Base-by-base conservation (phyloP, 768 basidiomycete species). In the Termitomyces sp. region DNA sequence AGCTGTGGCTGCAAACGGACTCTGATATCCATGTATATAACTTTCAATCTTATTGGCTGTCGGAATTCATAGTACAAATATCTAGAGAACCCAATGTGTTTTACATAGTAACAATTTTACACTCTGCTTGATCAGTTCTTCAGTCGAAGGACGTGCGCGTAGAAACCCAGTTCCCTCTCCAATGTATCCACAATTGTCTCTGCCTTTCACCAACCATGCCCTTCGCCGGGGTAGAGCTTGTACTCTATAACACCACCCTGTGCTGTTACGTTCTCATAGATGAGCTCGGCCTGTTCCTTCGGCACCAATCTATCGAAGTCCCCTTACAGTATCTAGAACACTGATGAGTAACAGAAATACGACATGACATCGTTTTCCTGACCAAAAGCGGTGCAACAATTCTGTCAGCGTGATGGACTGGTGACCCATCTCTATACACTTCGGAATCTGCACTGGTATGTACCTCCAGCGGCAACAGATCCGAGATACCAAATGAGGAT, bases 301-400 rank as follows among this genome's bases (percentile, higher is more conserved):
- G 82, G 88, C 0, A 91, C 90, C 32, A 88, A 76, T 56, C 68
- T 71, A 65, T 88, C 86, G 0, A 74, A 65, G 1, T 77, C 71
- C 8, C 87, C 87, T 70, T 90, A 87, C n/a, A 89, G 68, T 21
- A 88, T 79, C 87, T 88, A 24, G 15, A 44, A 45, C 38, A 12
- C 43, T 32, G 8, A 9, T 55, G 42, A 34, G 21, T 43, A 22
- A 56, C 10, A 17, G n/a, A 45, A 32, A 53, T 45, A 43, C 2
- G n/a, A 5, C 12, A 22, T 5, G 32, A 17, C 4, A 22, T 17
- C 17, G 12, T 19, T 37, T 34, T 3, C 69, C 82, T 59, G 55
- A 88, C 88, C 67, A 90, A 66, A 45, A 90, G 71, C 1, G 87
- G 85, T 1, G 75, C 70, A 24, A 72, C 73, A 60, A 92, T 91